Conservation (phyloP, 2,329 filamentous ascomycete genomes). For the Fusarium sp. region DNA sequence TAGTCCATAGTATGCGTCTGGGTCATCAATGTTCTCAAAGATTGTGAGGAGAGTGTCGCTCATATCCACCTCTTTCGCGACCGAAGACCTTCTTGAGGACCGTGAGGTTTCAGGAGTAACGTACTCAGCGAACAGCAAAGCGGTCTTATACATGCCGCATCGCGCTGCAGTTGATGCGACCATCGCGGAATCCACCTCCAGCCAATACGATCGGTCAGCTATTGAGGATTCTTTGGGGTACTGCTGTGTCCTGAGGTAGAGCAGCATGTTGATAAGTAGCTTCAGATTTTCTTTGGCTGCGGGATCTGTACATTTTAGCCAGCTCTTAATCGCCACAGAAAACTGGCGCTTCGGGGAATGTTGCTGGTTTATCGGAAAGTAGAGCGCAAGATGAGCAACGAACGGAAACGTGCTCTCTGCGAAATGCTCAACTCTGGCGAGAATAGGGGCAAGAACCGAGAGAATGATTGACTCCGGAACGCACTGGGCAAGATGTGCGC, state of each 20-base stretch:
- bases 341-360: slow-evolving; percentile 70
- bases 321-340: slow-evolving; percentile 73
- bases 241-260: slow-evolving; percentile 89
- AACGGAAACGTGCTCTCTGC: slow-evolving; percentile 83
- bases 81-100: slow-evolving; percentile 75
- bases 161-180: slow-evolving; percentile 78
- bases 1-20: slow-evolving; percentile 94
- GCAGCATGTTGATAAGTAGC: slow-evolving; percentile 80
- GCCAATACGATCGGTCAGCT: slow-evolving; percentile 83
- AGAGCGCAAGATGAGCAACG: slow-evolving; percentile 84
- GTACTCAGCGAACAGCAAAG: slow-evolving; percentile 85
- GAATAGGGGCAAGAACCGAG: slow-evolving; percentile 73
- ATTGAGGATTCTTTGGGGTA: slow-evolving; percentile 81
- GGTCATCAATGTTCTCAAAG: slow-evolving; percentile 94
- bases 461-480: slow-evolving; percentile 75
- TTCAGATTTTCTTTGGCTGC: slow-evolving; percentile 72
- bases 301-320: slow-evolving; percentile 63
- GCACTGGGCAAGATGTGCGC: slow-evolving; percentile 70
- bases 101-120: slow-evolving; percentile 68
- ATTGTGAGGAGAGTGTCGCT: slow-evolving; percentile 81
- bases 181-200: slow-evolving; percentile 81
- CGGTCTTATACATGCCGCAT: slow-evolving; percentile 89
- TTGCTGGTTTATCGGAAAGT: slow-evolving; percentile 73
- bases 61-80: slow-evolving; percentile 65
- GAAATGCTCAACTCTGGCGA: slow-evolving; percentile 75